A percentile compares a stretch with the other conserved stretches of the same genome.
phyloP scores from a whole-genome alignment of 805 yeast genomes.

The Starmerella apicola region DNA sequence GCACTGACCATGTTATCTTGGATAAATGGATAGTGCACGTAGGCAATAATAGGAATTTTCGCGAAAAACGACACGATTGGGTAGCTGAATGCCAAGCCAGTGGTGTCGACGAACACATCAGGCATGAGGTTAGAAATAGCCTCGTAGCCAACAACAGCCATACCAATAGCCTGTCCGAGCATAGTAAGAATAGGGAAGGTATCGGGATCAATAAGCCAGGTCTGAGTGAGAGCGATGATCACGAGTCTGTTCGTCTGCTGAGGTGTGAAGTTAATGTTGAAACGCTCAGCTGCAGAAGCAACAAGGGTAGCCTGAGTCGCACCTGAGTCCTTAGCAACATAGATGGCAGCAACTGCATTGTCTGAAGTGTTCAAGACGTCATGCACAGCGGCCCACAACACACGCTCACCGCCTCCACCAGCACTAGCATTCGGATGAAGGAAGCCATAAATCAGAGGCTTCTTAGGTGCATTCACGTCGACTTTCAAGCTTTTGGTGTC shows the following conservation, averaged over 20 bases:
- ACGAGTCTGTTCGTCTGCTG: conserved; percentile 41
- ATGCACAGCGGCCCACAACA: conserved; percentile 84
- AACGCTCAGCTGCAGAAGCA: conserved; percentile 33
- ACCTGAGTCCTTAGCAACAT: conserved; percentile 43
- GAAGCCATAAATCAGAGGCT: conserved; percentile 51
- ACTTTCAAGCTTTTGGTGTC: conserved; percentile 8
- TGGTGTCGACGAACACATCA: conserved; percentile 87
- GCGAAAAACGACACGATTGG: conserved; percentile 47
- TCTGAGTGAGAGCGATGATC: conserved; percentile 45
- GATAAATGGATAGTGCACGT: conserved; percentile 90
- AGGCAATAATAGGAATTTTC: conserved; percentile 66
- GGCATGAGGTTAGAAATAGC: conserved; percentile 60
- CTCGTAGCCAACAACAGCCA: conserved; percentile 52
- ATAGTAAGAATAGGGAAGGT: conserved; percentile 74
- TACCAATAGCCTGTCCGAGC: conserved; percentile 78
- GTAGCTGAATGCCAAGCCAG: conserved; percentile 85
- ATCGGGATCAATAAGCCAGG: conserved; percentile 52
- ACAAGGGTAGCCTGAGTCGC: conserved; percentile 35
- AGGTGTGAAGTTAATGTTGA: conserved; percentile 37
- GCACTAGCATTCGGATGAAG: conserved; percentile 94
- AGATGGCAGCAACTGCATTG: conserved; percentile 49
- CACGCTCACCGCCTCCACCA: conserved; percentile 98
- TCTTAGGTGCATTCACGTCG: conserved; percentile 2
- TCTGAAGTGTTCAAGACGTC: conserved; percentile 41
- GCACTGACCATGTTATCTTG: conserved; percentile 61